These are phyloP conservation scores for Mortierella sp. DNA, from an alignment of 371 early-diverging fungal species.

Conservation along the genomic window DNA sequence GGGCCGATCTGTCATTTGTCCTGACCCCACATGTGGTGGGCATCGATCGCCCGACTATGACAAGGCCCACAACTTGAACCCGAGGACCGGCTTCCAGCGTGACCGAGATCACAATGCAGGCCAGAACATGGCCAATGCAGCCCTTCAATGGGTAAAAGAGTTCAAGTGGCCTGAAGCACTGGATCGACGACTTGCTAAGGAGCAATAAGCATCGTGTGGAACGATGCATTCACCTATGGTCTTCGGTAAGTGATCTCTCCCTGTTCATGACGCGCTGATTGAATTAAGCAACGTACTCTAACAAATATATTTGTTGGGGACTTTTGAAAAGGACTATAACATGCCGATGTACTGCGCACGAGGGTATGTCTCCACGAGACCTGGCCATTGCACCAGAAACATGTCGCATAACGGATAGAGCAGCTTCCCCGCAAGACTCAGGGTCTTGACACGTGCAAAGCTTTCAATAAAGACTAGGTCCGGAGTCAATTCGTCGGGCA, in stretches of 20 bases:
- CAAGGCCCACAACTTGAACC: neutral
- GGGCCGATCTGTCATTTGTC: slow-evolving; percentile 5
- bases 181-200: slow-evolving; percentile 2
- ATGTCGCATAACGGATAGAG: slow-evolving; percentile 82
- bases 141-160: slow-evolving; percentile 14
- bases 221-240: slow-evolving; percentile 1
- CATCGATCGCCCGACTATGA: neutral
- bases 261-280: neutral
- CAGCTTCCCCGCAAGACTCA: slow-evolving; percentile 89
- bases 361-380: slow-evolving; percentile 63
- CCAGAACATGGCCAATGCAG: slow-evolving; percentile 16
- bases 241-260: slow-evolving; percentile 7
- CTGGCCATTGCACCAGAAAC: slow-evolving; percentile 94
- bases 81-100: slow-evolving; percentile 1
- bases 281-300: too few relatives aligned
- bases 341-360: slow-evolving; percentile 78
- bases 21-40: slow-evolving; percentile 7
- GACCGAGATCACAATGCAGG: slow-evolving; percentile 19
- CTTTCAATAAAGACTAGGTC: slow-evolving; percentile 89
- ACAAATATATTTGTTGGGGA: too few relatives aligned
- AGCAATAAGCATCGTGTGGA: slow-evolving; percentile 4
- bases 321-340: too few relatives aligned
- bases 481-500: slow-evolving; percentile 67
- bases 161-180: slow-evolving; percentile 12
- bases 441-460: slow-evolving; percentile 84